phyloP scores from a whole-genome alignment of 2,329 filamentous ascomycete genomes.

The Nigrospora osmanthi region DNA sequence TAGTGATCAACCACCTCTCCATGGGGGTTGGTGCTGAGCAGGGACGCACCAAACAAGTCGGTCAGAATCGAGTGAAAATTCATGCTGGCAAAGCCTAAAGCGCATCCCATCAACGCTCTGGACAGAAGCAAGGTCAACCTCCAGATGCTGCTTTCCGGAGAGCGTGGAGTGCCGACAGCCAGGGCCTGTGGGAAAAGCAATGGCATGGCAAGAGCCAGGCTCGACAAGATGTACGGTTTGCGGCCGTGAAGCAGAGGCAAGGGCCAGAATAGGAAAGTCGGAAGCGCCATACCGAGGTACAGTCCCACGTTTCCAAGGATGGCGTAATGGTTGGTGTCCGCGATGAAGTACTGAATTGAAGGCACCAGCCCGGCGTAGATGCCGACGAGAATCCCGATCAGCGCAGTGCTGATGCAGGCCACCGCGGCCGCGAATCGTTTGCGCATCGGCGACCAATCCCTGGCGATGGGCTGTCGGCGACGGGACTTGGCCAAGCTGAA shows the following conservation, averaged over 20 bases:
- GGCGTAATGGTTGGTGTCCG: conserved; percentile 57
- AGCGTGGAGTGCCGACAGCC: conserved; percentile 47
- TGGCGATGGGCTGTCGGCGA: conserved; percentile 57
- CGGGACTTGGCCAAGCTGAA: conserved; percentile 48
- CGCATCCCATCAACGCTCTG: conserved; percentile 57
- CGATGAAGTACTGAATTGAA: conserved; percentile 71
- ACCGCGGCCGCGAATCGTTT: conserved; percentile 64
- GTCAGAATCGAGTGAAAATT: conserved; percentile 66
- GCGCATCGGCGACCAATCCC: conserved; percentile 60
- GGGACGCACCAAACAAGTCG: conserved; percentile 68
- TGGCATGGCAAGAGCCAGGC: conserved; percentile 62
- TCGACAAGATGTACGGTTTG: conserved; percentile 67
- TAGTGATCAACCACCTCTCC: conserved; percentile 61
- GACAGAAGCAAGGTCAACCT: conserved; percentile 54
- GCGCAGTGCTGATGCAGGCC: conserved; percentile 64
- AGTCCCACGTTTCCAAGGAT: conserved; percentile 69
- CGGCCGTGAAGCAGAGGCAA: conserved; percentile 67
- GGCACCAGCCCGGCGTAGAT: conserved; percentile 74
- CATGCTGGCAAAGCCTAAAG: conserved; percentile 69
- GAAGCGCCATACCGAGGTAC: conserved; percentile 62
- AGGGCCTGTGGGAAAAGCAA: conserved; percentile 71
- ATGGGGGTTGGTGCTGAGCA: conserved; percentile 66
- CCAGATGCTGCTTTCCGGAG: conserved; percentile 48
- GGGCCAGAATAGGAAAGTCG: conserved; percentile 66
- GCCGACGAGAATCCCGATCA: conserved; percentile 63